Conservation (phyloP, 371 early-diverging fungal genomes). For the Basidiobolus heterosporus region DNA sequence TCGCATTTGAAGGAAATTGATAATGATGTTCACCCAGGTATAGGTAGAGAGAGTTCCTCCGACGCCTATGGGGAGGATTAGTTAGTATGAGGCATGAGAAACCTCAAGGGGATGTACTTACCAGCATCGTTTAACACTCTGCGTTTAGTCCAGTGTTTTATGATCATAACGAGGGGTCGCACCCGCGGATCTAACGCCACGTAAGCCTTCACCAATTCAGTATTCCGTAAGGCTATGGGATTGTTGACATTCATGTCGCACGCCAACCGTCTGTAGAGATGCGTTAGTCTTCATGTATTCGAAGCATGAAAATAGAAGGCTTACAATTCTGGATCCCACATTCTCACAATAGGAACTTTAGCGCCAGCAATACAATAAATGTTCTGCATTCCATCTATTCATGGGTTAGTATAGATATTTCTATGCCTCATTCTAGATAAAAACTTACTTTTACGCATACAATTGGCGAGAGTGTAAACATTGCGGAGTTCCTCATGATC, state of each 20-base stretch:
- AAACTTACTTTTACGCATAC: conserved; percentile 1
- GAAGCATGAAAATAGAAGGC: conserved; percentile 4
- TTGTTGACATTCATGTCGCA: conserved; percentile 80
- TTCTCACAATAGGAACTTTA: conserved; percentile 42
- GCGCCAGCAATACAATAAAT: conserved; percentile 34
- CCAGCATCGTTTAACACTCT: conserved; percentile 53
- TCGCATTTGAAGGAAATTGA: conserved; percentile 81
- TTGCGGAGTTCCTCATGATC: conserved; percentile 24
- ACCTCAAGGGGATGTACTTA: no score
- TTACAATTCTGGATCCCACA: conserved; percentile 43
- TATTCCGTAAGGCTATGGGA: conserved; percentile 59
- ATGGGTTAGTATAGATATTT: conserved; percentile 21
- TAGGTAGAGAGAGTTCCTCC: conserved; percentile 88
- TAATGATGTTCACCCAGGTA: conserved; percentile 78
- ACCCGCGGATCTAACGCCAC: conserved; percentile 65
- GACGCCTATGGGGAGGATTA: no score
- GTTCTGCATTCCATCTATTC: conserved; percentile 33
- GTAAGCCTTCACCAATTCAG: conserved; percentile 56
- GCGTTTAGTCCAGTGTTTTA: conserved; percentile 70
- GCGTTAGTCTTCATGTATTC: neutral
- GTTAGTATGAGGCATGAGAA: no score
- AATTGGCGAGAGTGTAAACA: conserved; percentile 14
- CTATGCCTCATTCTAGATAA: conserved; percentile 16
- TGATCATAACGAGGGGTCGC: conserved; percentile 45
- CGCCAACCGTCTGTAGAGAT: conserved; percentile 21